phyloP scores from a whole-genome alignment of 352 stramenopile species.

The Phytophthora pluvialis region DNA sequence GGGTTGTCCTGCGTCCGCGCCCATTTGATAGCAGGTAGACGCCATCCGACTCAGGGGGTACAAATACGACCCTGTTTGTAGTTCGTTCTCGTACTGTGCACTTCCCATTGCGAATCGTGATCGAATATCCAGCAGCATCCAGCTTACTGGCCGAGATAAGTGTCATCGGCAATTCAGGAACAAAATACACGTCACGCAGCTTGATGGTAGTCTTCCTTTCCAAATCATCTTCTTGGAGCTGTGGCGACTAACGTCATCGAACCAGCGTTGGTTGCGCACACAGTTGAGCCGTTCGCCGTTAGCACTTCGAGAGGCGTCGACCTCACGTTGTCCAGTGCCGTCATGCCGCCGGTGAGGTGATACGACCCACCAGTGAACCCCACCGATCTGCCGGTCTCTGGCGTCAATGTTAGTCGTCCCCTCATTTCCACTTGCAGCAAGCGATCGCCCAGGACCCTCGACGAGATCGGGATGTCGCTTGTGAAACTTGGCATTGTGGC shows the following conservation, averaged over 20 bases:
- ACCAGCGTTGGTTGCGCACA: neutral
- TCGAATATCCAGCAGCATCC: neutral
- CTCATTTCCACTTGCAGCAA: neutral
- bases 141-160: neutral
- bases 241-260: neutral
- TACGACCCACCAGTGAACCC: neutral
- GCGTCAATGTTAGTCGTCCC: neutral
- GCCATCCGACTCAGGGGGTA: too few relatives aligned
- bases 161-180: neutral
- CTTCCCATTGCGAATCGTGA: neutral
- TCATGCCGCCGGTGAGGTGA: neutral
- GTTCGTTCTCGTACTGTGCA: neutral
- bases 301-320: neutral
- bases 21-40: too few relatives aligned
- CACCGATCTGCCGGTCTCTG: neutral
- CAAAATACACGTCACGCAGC: neutral
- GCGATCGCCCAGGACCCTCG: neutral
- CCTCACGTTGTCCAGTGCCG: neutral
- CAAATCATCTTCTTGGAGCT: neutral
- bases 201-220: neutral
- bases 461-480: neutral
- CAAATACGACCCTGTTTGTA: too few relatives aligned
- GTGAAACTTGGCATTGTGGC: conserved; percentile 3
- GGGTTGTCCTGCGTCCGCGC: too few relatives aligned
- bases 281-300: neutral